phyloP scores from a whole-genome alignment of 768 basidiomycete species.

The Sporobolomyces pararoseus region DNA sequence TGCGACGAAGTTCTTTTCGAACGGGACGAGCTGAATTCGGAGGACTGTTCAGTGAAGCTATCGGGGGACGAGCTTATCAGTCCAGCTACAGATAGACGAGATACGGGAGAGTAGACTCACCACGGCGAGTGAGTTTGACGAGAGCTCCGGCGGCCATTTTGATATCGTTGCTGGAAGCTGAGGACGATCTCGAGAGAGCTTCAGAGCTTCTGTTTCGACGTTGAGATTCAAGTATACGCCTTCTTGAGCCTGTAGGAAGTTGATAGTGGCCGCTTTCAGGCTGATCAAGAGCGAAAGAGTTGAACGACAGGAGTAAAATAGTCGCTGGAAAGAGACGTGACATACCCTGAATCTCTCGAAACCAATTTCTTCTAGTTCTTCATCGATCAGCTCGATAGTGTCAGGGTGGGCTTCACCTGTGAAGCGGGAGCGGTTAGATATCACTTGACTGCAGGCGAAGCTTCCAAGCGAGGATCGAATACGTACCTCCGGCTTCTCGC shows the following conservation, averaged over 20 bases:
- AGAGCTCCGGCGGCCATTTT: neutral
- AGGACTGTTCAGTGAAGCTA: neutral
- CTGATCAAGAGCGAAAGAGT: too few relatives aligned
- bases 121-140: neutral
- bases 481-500: neutral
- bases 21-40: neutral
- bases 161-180: neutral
- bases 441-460: too few relatives aligned
- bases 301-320: too few relatives aligned
- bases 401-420: neutral
- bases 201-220: neutral
- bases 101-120: neutral
- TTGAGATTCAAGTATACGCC: slow-evolving; percentile 22
- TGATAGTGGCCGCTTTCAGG: neutral
- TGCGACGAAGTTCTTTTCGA: too few relatives aligned
- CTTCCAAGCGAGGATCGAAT: neutral
- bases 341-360: slow-evolving; percentile 29
- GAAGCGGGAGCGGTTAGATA: neutral
- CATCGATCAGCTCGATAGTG: slow-evolving; percentile 8
- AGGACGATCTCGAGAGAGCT: neutral
- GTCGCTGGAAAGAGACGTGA: neutral
- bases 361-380: slow-evolving; percentile 21
- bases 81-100: neutral
- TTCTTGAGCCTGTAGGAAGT: neutral
- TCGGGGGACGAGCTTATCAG: neutral